These are phyloP conservation scores for Phaeosphaeria sp. DNA, from an alignment of 2,329 filamentous ascomycete species.

Conservation along the genomic window DNA sequence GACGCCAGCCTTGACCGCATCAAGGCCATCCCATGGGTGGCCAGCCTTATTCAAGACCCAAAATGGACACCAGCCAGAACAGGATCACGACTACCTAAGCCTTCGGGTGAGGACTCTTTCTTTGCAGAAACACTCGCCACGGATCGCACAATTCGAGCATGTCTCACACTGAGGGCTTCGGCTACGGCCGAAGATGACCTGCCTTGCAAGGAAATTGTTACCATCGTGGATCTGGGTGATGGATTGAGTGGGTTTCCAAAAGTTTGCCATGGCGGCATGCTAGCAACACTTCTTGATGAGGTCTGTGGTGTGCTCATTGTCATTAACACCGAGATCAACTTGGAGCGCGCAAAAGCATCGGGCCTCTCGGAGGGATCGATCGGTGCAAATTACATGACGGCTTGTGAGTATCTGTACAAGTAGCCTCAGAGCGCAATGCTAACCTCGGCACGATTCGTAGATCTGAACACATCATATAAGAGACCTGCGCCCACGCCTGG, in stretches of 20 bases:
- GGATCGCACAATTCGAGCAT: slow-evolving; percentile 54
- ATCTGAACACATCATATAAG: slow-evolving; percentile 63
- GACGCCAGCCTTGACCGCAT: slow-evolving; percentile 30
- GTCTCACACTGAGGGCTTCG: slow-evolving; percentile 28
- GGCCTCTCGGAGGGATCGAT: slow-evolving; percentile 6
- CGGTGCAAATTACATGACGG: slow-evolving; percentile 35
- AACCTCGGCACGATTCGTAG: slow-evolving; percentile 20
- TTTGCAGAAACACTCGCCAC: slow-evolving; percentile 62
- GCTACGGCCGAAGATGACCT: slow-evolving; percentile 22
- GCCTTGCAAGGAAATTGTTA: slow-evolving; percentile 45
- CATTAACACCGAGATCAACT: slow-evolving; percentile 46
- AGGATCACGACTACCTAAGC: slow-evolving; percentile 36
- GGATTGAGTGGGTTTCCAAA: slow-evolving; percentile 62
- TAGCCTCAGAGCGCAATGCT: slow-evolving; percentile 9
- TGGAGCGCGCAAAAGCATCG: slow-evolving; percentile 9
- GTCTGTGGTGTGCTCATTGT: slow-evolving; percentile 59
- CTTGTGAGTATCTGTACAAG: slow-evolving; percentile 33
- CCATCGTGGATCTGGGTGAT: slow-evolving; percentile 55
- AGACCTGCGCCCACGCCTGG: slow-evolving; percentile 60
- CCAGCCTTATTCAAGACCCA: slow-evolving; percentile 51
- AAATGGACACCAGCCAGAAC: slow-evolving; percentile 50
- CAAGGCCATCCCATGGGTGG: slow-evolving; percentile 57
- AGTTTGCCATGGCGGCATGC: slow-evolving; percentile 65
- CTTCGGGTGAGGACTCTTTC: slow-evolving; percentile 58
- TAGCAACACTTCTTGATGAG: slow-evolving; percentile 66